A percentile compares a stretch with the other conserved stretches of the same genome.
Evolutionary conservation across 2,329 filamentous ascomycete genomes (phyloP).

Genomic region (Penicillium italicum): DNA sequence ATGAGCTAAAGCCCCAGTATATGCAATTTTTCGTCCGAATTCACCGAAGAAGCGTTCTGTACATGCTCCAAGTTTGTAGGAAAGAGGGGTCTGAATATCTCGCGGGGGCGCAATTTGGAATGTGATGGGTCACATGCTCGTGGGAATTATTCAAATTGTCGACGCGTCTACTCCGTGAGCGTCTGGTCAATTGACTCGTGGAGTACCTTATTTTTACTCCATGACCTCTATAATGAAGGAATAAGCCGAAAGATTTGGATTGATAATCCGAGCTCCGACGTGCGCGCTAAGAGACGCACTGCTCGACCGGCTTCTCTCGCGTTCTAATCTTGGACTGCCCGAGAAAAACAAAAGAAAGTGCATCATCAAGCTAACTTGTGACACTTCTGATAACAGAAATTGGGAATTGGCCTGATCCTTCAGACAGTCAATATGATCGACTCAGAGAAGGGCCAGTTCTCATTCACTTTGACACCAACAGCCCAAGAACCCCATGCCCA

Average conservation of each 20-base stretch:
- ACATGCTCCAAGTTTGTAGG: background rate
- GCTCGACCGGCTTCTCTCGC: constrained; percentile 1
- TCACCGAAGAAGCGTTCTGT: background rate
- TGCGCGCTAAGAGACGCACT: background rate
- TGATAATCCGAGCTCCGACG: constrained; percentile 1
- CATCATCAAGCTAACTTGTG: background rate
- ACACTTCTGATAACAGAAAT: background rate
- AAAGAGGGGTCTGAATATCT: background rate
- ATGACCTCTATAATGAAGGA: background rate
- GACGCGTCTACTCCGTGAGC: background rate
- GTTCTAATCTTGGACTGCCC: background rate
- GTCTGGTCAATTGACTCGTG: background rate
- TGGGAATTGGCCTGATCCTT: background rate
- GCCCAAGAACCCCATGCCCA: background rate
- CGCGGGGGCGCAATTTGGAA: background rate
- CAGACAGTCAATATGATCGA: background rate
- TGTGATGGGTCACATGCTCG: background rate
- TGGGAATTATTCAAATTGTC: background rate
- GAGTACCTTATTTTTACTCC: background rate
- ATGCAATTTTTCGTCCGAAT: background rate
- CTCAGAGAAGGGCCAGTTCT: background rate
- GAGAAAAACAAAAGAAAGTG: background rate
- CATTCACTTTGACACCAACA: background rate
- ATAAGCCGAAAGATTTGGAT: background rate
- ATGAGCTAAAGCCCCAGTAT: background rate